Evolutionary conservation across 352 stramenopile genomes (phyloP), one percentile per base, ranked within the genome.

Genomic region (Phytophthora syringae): DNA sequence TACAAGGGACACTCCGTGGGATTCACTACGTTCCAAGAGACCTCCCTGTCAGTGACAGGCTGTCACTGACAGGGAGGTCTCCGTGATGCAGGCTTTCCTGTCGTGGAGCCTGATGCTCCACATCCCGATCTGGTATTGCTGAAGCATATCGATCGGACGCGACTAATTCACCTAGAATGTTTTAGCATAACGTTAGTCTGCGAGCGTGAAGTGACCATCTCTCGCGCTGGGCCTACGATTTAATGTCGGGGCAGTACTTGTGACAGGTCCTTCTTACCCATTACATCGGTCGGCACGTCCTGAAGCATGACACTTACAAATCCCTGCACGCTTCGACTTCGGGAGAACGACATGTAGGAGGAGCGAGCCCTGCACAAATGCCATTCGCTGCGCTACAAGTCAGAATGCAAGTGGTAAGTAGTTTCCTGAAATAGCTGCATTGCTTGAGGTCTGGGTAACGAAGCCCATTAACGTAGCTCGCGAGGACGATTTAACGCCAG

Each of bases 181-280:
- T 42, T 42, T 16, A 42, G 15, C 24, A 49, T 10, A 18, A 21
- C n/a, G 39, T 49, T 49, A 48, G 51, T 49, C 36, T 27, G 53
- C 27, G 15, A 60, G 28, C 40, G 36, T 37, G n/a, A n/a, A n/a
- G n/a, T n/a, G n/a, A n/a, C n/a, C n/a, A n/a, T 13, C 32, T 37
- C 3, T 37, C 32, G 32, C 20, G 12, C 56, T 51, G 45, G 45
- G 34, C 24, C 56, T 64, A 32, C 24, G 30, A 57, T 50, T 34
- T 45, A 32, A 43, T 50, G 37, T 7, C 24, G 13, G 27, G 49
- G 39, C 30, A 48, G 25, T 61, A 37, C n/a, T 67, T 61, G 59
- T 61, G 59, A 61, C 50, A 61, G 59, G 58, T 37, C n/a, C 49
- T 51, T 30, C 16, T 40, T 59, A 66, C 37, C 49, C 49, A 60